A percentile compares a stretch with the other conserved stretches of the same genome.
Evolutionary conservation across 2,329 filamentous ascomycete species (phyloP).

Genomic region (Emmonsiellopsis sp.): DNA sequence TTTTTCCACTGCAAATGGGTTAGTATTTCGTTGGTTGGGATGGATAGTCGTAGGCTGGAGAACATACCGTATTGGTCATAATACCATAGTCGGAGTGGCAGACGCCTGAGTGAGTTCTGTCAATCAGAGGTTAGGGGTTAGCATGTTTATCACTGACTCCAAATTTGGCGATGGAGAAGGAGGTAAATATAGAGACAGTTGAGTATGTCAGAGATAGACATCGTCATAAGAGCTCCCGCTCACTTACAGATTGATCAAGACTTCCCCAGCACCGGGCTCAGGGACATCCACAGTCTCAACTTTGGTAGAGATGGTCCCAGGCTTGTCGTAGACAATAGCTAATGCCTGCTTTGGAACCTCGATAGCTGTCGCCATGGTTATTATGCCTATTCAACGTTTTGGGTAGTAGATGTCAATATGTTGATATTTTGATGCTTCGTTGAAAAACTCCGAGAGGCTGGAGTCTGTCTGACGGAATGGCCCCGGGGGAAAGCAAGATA

Average conservation of each 20-base stretch:
- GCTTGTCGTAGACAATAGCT: slow-evolving; percentile 56
- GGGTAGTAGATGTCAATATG: not conserved
- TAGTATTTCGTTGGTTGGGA: not conserved
- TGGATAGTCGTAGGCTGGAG: not conserved
- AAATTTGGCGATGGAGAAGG: too few relatives aligned
- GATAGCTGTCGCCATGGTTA: slow-evolving; percentile 9
- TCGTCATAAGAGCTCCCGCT: not conserved
- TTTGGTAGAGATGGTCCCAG: slow-evolving; percentile 56
- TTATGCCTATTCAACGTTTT: not conserved
- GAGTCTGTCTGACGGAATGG: too few relatives aligned
- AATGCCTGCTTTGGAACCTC: slow-evolving; percentile 53
- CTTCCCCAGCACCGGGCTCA: slow-evolving; percentile 54
- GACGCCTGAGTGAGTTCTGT: slow-evolving; percentile 53
- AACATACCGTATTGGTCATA: slow-evolving; percentile 38
- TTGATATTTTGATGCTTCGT: too few relatives aligned
- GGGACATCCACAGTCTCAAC: slow-evolving; percentile 56
- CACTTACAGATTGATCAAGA: slow-evolving; percentile 51
- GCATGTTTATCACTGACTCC: not conserved
- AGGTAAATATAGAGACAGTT: too few relatives aligned
- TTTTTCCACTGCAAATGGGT: slow-evolving; percentile 41
- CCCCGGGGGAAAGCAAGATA: too few relatives aligned
- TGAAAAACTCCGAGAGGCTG: too few relatives aligned
- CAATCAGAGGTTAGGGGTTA: not conserved
- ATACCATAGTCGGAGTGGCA: slow-evolving; percentile 56
- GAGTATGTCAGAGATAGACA: too few relatives aligned